phyloP scores from a whole-genome alignment of 2,329 filamentous ascomycete genomes.

The Nannizzia gypsea region DNA sequence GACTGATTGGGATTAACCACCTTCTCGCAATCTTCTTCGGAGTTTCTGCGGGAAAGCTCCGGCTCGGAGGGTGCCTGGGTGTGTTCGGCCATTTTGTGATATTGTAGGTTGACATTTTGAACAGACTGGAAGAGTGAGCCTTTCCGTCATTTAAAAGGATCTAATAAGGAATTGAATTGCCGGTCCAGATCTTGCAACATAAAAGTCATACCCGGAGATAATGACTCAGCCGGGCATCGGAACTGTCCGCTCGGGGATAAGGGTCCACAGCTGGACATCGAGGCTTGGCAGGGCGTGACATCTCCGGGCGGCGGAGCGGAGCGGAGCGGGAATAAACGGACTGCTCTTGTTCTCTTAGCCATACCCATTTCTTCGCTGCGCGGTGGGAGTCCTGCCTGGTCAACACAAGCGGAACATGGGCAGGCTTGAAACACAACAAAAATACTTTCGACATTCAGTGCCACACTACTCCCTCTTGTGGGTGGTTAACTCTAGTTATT shows the following conservation, averaged over 20 bases:
- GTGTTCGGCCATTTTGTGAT: constrained; percentile 5
- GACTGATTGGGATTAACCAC: not conserved
- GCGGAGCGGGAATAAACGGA: too few species aligned
- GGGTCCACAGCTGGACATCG: not conserved
- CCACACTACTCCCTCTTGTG: too few species aligned
- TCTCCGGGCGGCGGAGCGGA: too few species aligned
- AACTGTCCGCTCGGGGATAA: constrained; percentile 3
- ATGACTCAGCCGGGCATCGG: constrained; percentile 8
- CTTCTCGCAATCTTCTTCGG: not conserved
- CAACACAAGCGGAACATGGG: too few species aligned
- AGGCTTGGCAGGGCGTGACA: not conserved
- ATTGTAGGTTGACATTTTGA: constrained; percentile 3
- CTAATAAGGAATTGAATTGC: not conserved
- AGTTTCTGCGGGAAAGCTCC: constrained; percentile 2
- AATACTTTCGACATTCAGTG: too few species aligned
- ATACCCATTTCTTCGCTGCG: too few species aligned
- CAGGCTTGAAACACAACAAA: too few species aligned
- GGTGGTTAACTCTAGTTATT: too few species aligned
- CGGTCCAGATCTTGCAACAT: not conserved
- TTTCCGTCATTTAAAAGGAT: constrained; percentile 2
- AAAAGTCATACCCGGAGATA: constrained; percentile 2
- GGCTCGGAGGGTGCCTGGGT: not conserved
- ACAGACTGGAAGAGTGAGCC: not conserved
- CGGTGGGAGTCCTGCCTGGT: too few species aligned
- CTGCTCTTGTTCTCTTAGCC: too few species aligned